These are phyloP conservation scores for Staphylotrichum longicolle DNA, from an alignment of 495 filamentous ascomycete species.

Conservation along the genomic window DNA sequence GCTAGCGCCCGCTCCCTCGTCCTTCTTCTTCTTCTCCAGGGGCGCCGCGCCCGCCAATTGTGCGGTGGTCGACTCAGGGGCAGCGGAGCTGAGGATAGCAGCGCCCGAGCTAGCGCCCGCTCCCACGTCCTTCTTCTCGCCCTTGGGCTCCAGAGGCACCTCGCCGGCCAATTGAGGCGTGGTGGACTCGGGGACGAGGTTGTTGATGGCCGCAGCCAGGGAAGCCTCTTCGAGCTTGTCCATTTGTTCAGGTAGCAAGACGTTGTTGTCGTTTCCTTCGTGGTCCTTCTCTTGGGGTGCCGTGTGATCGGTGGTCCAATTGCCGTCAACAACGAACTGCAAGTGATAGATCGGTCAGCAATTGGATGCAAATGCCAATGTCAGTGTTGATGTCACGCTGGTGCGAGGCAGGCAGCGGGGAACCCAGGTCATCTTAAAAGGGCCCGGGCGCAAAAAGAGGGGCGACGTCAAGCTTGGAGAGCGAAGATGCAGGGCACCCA, in stretches of 20 bases:
- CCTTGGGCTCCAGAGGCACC: conserved; percentile 58
- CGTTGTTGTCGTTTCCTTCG: conserved; percentile 81
- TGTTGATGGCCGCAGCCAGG: conserved; percentile 48
- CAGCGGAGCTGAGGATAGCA: conserved; percentile 25
- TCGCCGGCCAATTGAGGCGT: conserved; percentile 67
- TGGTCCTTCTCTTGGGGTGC: conserved; percentile 76
- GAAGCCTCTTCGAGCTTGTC: conserved; percentile 38
- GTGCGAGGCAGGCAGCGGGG: conserved; percentile 17
- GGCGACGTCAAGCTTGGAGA: conserved; percentile 14
- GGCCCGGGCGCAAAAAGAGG: conserved; percentile 16
- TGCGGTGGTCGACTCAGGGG: conserved; percentile 39
- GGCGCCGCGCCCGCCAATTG: conserved; percentile 31
- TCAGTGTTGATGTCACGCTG: conserved; percentile 6
- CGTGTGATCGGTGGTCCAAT: conserved; percentile 76
- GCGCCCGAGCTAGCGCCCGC: conserved; percentile 20
- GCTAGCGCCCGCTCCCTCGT: too few species aligned
- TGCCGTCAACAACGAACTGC: conserved; percentile 89
- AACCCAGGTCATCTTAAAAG: conserved; percentile 15
- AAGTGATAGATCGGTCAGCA: conserved; percentile 19
- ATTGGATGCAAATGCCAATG: conserved; percentile 6
- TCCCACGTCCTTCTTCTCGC: neutral
- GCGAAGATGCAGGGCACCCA: conserved; percentile 1
- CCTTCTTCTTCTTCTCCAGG: too few species aligned
- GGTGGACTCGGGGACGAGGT: conserved; percentile 67
- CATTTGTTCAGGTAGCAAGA: conserved; percentile 68